These are phyloP conservation scores for Candida bentonensis DNA, from an alignment of 805 yeast genomes.

Conservation along the genomic window DNA sequence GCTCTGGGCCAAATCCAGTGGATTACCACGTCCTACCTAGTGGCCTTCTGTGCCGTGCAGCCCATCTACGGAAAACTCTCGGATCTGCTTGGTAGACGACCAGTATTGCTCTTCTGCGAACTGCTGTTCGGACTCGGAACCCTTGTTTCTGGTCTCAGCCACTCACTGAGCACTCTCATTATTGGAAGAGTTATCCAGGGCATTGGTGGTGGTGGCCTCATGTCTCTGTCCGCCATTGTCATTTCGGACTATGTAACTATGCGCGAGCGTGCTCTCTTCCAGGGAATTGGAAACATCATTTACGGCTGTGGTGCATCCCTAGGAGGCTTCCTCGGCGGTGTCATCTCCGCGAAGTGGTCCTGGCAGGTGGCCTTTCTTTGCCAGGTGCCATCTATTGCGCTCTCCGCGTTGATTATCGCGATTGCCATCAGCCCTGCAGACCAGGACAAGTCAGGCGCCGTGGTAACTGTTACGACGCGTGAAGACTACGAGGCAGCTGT, in stretches of 20 bases:
- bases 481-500: conserved; percentile 29
- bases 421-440: conserved; percentile 7
- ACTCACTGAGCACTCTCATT: conserved; percentile 41
- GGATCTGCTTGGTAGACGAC: conserved; percentile 36
- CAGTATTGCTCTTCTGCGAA: conserved; percentile 28
- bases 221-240: conserved; percentile 59
- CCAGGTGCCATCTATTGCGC: conserved; percentile 27
- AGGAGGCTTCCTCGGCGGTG: conserved; percentile 50
- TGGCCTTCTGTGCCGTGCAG: conserved; percentile 62
- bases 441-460: conserved; percentile 8
- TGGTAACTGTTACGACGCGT: conserved; percentile 17
- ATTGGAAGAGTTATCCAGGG: conserved; percentile 74
- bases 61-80: conserved; percentile 60
- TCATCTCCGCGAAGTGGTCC: conserved; percentile 36
- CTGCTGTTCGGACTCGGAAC: conserved; percentile 33
- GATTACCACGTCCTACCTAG: conserved; percentile 60
- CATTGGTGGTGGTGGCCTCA: conserved; percentile 83
- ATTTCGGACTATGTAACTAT: conserved; percentile 65
- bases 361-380: conserved; percentile 42
- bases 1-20: conserved; percentile 40
- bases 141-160: conserved; percentile 37
- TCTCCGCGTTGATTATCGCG: conserved; percentile 24
- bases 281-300: conserved; percentile 66
- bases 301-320: conserved; percentile 65
- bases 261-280: conserved; percentile 66